Percentiles rank a stretch among this genome's conserved stretches.
These are phyloP conservation scores for Cajanus cajan DNA, from an alignment of 306 rosid species.

Conservation along the genomic window DNA sequence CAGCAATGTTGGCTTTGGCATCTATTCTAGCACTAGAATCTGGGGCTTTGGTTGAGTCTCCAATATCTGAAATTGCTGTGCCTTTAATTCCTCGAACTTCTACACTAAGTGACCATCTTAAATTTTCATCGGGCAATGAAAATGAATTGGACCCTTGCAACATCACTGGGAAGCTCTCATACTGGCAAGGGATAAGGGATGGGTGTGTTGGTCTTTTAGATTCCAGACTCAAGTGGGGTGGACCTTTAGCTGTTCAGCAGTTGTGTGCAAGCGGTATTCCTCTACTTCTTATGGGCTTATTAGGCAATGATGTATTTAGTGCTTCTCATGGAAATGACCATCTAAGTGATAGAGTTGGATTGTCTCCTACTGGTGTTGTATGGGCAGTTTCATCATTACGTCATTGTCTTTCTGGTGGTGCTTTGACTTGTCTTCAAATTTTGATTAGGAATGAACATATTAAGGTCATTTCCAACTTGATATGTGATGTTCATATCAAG, in stretches of 20 bases:
- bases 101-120: constrained; percentile 62
- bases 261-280: constrained; percentile 83
- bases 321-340: constrained; percentile 48
- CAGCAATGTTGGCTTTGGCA: constrained; percentile 87
- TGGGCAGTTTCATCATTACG: constrained; percentile 80
- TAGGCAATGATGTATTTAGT: constrained; percentile 46
- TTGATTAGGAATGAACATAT: constrained; percentile 67
- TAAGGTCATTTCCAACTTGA: constrained; percentile 63
- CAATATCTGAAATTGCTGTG: constrained; percentile 69
- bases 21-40: constrained; percentile 82
- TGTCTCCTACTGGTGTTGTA: constrained; percentile 79
- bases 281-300: constrained; percentile 63
- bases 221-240: constrained; percentile 79
- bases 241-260: constrained; percentile 89
- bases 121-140: constrained; percentile 50
- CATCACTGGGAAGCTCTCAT: constrained; percentile 53
- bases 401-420: constrained; percentile 80
- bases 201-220: constrained; percentile 91
- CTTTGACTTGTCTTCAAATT: constrained; percentile 72
- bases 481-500: constrained; percentile 72
- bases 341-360: constrained; percentile 59
- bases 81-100: constrained; percentile 83
- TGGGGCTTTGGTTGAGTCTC: constrained; percentile 69
- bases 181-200: constrained; percentile 83
- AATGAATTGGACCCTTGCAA: constrained; percentile 43